Evolutionary conservation across 2,329 filamentous ascomycete species (phyloP), one percentile per base, ranked within the genome.

Genomic region (Myriosclerotinia curreyana): DNA sequence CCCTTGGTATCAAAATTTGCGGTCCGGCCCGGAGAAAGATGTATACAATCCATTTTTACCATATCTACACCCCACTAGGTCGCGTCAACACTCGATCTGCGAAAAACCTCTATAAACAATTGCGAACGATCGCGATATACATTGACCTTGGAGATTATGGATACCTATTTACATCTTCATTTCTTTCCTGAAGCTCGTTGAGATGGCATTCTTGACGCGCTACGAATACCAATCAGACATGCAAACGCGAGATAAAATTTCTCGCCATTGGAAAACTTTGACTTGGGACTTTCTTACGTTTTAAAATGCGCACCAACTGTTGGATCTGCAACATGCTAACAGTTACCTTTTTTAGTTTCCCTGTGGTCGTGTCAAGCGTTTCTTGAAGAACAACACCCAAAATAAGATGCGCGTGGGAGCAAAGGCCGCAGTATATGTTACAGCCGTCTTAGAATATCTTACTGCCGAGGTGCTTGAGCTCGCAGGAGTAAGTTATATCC

Each of bases 371-470:
- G 95, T 99, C 80, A 99, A 99, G 90, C 93, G 95, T 82, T 98
- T 98, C 83, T 84, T 99, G 77, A 97, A 98, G 86, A 92, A 92
- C 79, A 97, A 97, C 82, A 98, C 95, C 58, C 95, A 98, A 78
- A 96, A 97, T 82, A 98, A 98, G 84, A 98, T 97, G 91, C 94
- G 95, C 80, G 96, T 99, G 71, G 95, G 95, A 74, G 95, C 94
- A 75, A 98, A 98, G 84, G 95, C 95, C 69, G 93, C 95, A 71
- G 95, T 99, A 74, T 99, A 99, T 77, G 92, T 98, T 68, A 98
- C 95, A 58, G 95, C 95, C 51, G 95, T 99, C 64, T 90, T 99
- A 69, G 95, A 99, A 82, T 99, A 99, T 78, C 83, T 99, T 71
- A 97, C 95, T 66, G 94, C 94, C 69, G 94, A 99, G 86, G 94